Conservation (phyloP, 2,329 filamentous ascomycete species). For the Fusarium succisae region DNA sequence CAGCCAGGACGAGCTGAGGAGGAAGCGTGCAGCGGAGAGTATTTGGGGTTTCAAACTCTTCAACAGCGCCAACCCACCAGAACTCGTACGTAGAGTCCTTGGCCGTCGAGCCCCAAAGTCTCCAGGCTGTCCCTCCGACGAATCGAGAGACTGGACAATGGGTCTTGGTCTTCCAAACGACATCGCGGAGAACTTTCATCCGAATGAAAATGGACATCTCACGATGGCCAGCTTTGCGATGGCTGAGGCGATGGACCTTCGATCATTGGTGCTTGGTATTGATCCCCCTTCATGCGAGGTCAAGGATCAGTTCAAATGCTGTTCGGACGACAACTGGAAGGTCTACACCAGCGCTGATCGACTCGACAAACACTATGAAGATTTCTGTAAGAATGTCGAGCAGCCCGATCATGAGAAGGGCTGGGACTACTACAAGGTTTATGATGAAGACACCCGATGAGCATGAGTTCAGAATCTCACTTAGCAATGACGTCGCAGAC, state of each 20-base stretch:
- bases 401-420: background rate
- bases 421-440: background rate
- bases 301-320: conserved; percentile 3
- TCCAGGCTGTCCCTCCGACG: background rate
- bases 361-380: background rate
- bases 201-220: background rate
- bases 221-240: background rate
- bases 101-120: background rate
- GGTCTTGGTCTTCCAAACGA: background rate
- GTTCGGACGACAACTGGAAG: background rate
- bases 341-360: background rate
- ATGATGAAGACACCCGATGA: background rate
- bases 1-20: fast-evolving
- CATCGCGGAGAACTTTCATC: background rate
- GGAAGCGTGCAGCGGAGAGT: background rate
- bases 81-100: background rate
- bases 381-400: background rate
- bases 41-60: background rate
- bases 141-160: background rate
- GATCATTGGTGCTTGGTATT: background rate
- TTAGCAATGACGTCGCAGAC: background rate
- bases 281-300: background rate
- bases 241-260: background rate
- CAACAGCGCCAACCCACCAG: background rate
- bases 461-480: background rate